These are phyloP conservation scores for Heritiera fomes DNA, from an alignment of 345 rosid species.

Conservation along the genomic window DNA sequence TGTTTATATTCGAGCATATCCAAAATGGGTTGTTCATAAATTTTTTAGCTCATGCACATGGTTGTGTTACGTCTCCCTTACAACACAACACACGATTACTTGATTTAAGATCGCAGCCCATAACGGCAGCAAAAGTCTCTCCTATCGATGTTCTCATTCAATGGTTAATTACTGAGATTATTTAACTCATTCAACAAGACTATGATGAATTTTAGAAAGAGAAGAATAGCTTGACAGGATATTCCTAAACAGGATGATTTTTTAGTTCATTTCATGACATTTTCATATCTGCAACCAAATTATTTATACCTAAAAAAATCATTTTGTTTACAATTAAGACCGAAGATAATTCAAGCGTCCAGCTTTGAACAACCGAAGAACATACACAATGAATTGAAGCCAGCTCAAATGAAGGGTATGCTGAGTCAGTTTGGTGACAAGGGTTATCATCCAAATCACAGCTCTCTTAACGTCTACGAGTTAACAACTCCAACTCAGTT, in stretches of 20 bases:
- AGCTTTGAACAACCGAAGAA: background rate
- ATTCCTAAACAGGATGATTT: background rate
- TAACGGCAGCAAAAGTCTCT: no score
- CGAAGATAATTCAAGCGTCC: background rate
- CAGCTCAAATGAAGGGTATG: constrained; percentile 11
- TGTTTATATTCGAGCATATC: background rate
- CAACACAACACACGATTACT: no score
- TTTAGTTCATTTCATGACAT: background rate
- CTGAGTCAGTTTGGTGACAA: constrained; percentile 14
- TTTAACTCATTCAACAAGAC: no score
- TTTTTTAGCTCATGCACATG: background rate
- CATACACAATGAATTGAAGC: background rate
- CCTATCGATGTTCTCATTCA: no score
- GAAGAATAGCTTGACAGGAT: no score
- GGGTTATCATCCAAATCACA: background rate
- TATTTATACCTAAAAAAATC: background rate
- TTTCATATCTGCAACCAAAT: background rate
- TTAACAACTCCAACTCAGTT: background rate
- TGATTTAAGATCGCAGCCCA: no score
- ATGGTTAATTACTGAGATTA: no score
- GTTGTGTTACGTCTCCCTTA: background rate
- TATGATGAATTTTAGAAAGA: no score
- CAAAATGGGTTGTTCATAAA: background rate
- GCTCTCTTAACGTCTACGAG: background rate
- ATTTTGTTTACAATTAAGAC: background rate